These are phyloP conservation scores for Ascosphaera apis DNA, from an alignment of 2,329 filamentous ascomycete genomes.

Conservation along the genomic window DNA sequence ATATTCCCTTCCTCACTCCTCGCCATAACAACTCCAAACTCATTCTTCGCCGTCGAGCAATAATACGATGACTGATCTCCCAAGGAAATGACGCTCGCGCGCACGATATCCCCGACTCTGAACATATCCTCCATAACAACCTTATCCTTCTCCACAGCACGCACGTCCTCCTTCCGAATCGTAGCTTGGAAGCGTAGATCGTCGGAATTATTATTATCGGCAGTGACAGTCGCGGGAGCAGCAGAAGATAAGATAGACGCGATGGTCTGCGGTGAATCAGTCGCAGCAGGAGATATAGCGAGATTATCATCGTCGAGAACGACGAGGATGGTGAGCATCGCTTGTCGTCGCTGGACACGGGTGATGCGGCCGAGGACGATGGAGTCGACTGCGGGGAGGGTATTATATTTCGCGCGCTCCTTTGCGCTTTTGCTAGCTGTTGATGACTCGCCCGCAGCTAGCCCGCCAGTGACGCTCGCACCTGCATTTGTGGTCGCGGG, in stretches of 20 bases:
- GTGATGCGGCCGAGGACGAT: slow-evolving; percentile 68
- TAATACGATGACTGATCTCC: slow-evolving; percentile 94
- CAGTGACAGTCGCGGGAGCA: slow-evolving; percentile 10
- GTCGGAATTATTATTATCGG: slow-evolving; percentile 29
- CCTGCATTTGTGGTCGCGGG: neutral
- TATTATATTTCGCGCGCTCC: slow-evolving; percentile 38
- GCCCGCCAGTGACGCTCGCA: slow-evolving; percentile 25
- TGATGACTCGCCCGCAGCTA: neutral
- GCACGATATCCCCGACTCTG: slow-evolving; percentile 73
- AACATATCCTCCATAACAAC: slow-evolving; percentile 82
- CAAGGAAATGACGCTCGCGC: slow-evolving; percentile 68
- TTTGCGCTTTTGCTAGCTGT: slow-evolving; percentile 4
- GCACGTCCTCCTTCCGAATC: slow-evolving; percentile 72
- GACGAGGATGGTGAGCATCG: slow-evolving; percentile 64
- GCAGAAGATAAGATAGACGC: slow-evolving; percentile 16
- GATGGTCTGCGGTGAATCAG: slow-evolving; percentile 10
- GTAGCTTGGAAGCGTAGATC: slow-evolving; percentile 54
- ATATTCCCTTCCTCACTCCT: slow-evolving; percentile 67
- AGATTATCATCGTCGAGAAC: slow-evolving; percentile 32
- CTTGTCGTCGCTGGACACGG: slow-evolving; percentile 64
- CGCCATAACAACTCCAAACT: slow-evolving; percentile 83
- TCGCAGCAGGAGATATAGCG: slow-evolving; percentile 4
- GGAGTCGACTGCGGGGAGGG: slow-evolving; percentile 60
- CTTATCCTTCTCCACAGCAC: slow-evolving; percentile 87
- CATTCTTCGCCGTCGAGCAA: slow-evolving; percentile 73